Evolutionary conservation across 352 stramenopile genomes (phyloP).

Genomic region (Phytopythium litorale): DNA sequence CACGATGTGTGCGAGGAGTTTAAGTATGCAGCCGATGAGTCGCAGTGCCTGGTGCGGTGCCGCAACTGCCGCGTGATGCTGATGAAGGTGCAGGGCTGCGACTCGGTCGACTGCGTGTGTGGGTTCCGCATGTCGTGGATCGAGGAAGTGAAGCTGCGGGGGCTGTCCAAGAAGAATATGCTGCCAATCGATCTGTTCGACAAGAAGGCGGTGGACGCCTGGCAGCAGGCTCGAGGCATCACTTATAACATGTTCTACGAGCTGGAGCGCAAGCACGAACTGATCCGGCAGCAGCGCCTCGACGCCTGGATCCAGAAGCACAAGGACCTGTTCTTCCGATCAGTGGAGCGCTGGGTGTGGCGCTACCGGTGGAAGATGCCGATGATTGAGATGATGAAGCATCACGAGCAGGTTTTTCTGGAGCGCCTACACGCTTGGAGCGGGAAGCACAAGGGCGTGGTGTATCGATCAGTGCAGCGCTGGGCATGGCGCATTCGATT

Average conservation of each 20-base stretch:
- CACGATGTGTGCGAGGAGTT: conserved; percentile 21
- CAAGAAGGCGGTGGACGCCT: conserved; percentile 9
- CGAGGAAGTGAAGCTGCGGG: conserved; percentile 12
- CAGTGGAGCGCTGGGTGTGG: too few species aligned
- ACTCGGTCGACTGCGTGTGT: conserved; percentile 43
- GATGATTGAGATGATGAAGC: too few species aligned
- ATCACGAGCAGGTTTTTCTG: too few species aligned
- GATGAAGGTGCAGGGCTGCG: conserved; percentile 48
- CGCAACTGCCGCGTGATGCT: conserved; percentile 37
- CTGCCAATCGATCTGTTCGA: conserved; percentile 36
- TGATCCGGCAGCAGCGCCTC: too few species aligned
- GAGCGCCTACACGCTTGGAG: background rate
- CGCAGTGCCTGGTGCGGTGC: conserved; percentile 33
- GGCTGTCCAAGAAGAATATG: conserved; percentile 13
- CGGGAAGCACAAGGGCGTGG: background rate
- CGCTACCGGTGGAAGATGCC: too few species aligned
- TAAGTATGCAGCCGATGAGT: conserved; percentile 18
- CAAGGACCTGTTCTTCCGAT: too few species aligned
- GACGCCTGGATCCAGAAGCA: too few species aligned
- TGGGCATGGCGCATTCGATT: background rate
- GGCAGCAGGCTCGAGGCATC: conserved; percentile 3
- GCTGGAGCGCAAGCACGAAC: background rate
- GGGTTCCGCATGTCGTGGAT: conserved; percentile 36
- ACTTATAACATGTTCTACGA: conserved; percentile 4
- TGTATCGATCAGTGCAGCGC: background rate